Conservation (phyloP, 495 filamentous ascomycete genomes). For the Penicillium turbatum region DNA sequence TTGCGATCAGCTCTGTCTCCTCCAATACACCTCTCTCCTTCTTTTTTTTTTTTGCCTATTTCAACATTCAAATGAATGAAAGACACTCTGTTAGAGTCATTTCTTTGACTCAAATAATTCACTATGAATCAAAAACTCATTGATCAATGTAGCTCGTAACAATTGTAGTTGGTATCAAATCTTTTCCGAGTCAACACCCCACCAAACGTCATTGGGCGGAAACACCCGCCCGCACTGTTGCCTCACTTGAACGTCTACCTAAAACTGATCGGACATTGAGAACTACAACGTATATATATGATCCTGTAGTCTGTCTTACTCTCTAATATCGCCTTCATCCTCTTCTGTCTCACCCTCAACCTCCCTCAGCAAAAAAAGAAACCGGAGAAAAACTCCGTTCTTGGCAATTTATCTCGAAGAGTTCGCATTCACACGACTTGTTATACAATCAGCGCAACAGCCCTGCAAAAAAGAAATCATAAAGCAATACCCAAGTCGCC, state of each 20-base stretch:
- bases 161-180: too few species aligned
- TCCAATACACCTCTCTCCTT: too few species aligned
- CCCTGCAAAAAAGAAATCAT: background rate
- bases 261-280: constrained; percentile 1
- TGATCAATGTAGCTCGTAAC: background rate
- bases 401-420: constrained; percentile 14
- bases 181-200: background rate
- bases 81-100: background rate
- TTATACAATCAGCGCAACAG: background rate
- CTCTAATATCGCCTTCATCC: background rate
- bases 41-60: background rate
- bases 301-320: background rate
- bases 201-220: constrained; percentile 28
- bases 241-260: constrained; percentile 15
- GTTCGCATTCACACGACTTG: background rate
- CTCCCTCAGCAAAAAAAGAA: background rate
- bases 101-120: background rate
- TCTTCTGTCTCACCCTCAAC: background rate
- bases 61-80: background rate
- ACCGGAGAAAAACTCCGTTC: constrained; percentile 9
- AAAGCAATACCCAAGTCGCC: background rate
- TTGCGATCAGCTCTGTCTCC: too few species aligned
- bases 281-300: background rate
- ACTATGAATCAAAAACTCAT: background rate
- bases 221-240: constrained; percentile 20